Base-by-base conservation (phyloP, 1,284 basidiomycete species). In the Rhodotorula sp. region DNA sequence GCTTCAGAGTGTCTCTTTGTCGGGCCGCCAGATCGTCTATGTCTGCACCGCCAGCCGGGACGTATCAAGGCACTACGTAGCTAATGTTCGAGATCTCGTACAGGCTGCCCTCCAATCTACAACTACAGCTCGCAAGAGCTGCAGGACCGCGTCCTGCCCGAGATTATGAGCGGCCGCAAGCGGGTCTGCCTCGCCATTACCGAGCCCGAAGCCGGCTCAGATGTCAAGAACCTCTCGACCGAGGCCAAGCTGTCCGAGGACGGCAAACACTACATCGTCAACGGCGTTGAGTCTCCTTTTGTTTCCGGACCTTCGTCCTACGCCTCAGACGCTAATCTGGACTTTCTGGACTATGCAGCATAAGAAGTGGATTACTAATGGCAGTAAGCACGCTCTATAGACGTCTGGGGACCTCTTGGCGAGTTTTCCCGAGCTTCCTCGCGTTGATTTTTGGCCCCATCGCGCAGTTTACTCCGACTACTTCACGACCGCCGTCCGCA, bases 131-230 rank as follows among this genome's bases (percentile, higher is more conserved):
- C 77, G 6, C 75, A 79, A 24, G 79, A 78, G 61, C 75, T 82
- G 45, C 80, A 82, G 76, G 76, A 81, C 69, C 78, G 80, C 67
- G 76, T 82, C 60, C 74, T 82, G 29, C 81, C 82, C 73, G 80
- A 81, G 17, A 78, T 80, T 14, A 69, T 82, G 30, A 69, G 69
- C 29, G 81, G 81, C 44, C 78, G 80, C 62, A 81, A 82, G 77
- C 79, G 79, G 54, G 79, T 82, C 71, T 79, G 79, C 63, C 77
- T 82, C 29, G 82, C 71, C 17, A 70, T 74, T 42, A 77, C 76
- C 12, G 76, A 77, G 55, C 73, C 73, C 17, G 44, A 66, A 1
- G 80, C 79, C 10, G 81, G 81, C 1, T 77, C 75, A 29, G 81
- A 81, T 60, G 81, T 81, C 33, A 79, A 79, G 67, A 79, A 80